Conservation (phyloP, 768 basidiomycete species). For the Fibroporia radiculosa region DNA sequence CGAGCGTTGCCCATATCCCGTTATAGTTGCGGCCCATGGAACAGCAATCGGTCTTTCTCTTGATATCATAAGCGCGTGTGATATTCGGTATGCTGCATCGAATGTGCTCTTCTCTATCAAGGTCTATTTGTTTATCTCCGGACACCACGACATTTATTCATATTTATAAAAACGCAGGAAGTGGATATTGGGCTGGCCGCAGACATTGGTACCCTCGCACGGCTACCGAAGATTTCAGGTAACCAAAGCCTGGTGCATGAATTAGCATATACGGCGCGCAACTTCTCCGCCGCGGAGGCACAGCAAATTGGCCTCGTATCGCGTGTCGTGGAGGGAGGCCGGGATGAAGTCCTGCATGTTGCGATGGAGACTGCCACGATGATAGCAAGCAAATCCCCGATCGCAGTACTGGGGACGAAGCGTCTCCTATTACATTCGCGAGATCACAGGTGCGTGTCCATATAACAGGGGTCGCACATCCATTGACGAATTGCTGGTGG, state of each 20-base stretch:
- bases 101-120: constrained; percentile 65
- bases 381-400: constrained; percentile 71
- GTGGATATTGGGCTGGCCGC: constrained; percentile 83
- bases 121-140: constrained; percentile 37
- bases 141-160: not conserved
- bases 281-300: constrained; percentile 67
- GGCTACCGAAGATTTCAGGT: constrained; percentile 68
- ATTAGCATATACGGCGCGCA: constrained; percentile 65
- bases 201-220: constrained; percentile 81
- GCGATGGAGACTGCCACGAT: constrained; percentile 58
- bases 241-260: constrained; percentile 70
- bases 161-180: constrained; percentile 41
- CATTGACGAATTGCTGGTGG: not conserved
- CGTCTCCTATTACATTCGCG: constrained; percentile 68
- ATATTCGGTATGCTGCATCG: constrained; percentile 67
- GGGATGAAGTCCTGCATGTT: constrained; percentile 54
- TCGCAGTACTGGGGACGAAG: constrained; percentile 75
- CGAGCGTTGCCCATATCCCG: constrained; percentile 64
- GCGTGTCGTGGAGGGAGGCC: constrained; percentile 56
- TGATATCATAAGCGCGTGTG: constrained; percentile 70
- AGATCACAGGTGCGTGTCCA: constrained; percentile 57
- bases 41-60: constrained; percentile 68
- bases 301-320: constrained; percentile 66
- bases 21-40: constrained; percentile 79
- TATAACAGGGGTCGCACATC: not conserved